Evolutionary conservation across 495 filamentous ascomycete genomes (phyloP), one percentile per base, ranked within the genome.

Genomic region (Elasticomyces elasticus): DNA sequence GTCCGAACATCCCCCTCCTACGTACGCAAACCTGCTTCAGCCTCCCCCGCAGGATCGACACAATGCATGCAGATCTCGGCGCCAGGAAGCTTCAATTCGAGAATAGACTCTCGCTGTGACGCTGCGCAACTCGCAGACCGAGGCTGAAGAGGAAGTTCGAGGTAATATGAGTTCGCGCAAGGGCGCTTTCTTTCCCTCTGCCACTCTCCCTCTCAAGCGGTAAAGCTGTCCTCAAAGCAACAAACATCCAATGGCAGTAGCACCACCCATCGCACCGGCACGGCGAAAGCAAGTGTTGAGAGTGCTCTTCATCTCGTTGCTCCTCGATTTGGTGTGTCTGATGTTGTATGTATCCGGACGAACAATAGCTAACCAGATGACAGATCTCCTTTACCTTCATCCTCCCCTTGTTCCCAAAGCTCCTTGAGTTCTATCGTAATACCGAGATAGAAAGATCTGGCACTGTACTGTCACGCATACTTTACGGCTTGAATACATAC

Each of bases 341-440:
- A 22, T 42, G 25, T 11, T 49, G 28, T 11, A 13, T 20, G 11
- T 4, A n/a, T 5, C 5, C 27, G 33, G n/a, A 12, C 22, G 9
- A n/a, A 15, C 2, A 1, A 2, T 1, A 22, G 24, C 49, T 58
- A 28, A 58, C 49, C 4, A 19, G 31, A 17, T 22, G 7, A 9
- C 55, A 88, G 84, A 83, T 88, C 58, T 89, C 86, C 30, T 89
- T 89, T 67, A 97, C 94, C n/a, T 92, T 97, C 70, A 96, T 97
- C 71, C 84, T 98, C 5, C 92, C 92, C 0, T 81, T 98, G 40
- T 98, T 95, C 66, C 92, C 92, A 3, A 87, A 86, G 19, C 82
- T 98, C 17, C 81, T 98, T 66, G 81, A 89, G 63, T 97, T 96
- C 77, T 99, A 99, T 74, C 85, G 88, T 67, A 79, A 82, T 56